phyloP scores from a whole-genome alignment of 2,329 filamentous ascomycete genomes.

The Ophiocordyceps australis region DNA sequence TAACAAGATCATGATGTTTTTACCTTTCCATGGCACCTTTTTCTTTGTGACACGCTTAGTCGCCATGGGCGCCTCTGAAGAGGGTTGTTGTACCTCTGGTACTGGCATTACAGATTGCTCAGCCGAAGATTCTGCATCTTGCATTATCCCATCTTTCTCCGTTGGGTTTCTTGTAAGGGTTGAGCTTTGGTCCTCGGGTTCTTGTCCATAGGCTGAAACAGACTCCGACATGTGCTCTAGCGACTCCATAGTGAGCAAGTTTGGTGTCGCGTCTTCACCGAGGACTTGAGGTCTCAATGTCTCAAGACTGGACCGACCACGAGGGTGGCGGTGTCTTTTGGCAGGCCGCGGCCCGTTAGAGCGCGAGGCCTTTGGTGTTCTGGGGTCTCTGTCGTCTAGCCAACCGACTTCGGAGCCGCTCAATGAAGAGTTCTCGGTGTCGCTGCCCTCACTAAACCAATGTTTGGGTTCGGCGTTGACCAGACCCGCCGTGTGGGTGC shows the following conservation, averaged over 20 bases:
- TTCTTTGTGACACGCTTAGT: slow-evolving; percentile 48
- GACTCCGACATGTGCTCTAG: no score
- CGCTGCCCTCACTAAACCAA: slow-evolving; percentile 62
- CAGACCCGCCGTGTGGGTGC: slow-evolving; percentile 60
- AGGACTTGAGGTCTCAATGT: slow-evolving; percentile 25
- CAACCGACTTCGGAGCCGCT: slow-evolving; percentile 43
- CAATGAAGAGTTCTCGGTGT: slow-evolving; percentile 60
- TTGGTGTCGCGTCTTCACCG: slow-evolving; percentile 10
- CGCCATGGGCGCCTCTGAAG: slow-evolving; percentile 19
- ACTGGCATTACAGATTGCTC: no score
- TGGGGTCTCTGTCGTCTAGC: slow-evolving; percentile 27
- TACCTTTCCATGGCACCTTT: slow-evolving; percentile 58
- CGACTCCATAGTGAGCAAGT: slow-evolving; percentile 13
- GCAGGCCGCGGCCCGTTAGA: slow-evolving; percentile 6
- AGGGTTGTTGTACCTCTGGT: slow-evolving; percentile 17
- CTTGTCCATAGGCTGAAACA: no score
- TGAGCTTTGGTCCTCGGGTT: no score
- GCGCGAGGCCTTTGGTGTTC: slow-evolving; percentile 24
- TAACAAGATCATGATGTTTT: slow-evolving; percentile 53
- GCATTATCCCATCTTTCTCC: no score
- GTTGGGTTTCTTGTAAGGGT: no score
- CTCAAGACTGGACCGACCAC: slow-evolving; percentile 34
- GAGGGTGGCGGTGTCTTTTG: slow-evolving; percentile 18
- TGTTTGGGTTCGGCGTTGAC: slow-evolving; percentile 52
- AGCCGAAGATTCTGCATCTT: no score